Conservation (phyloP, 2,329 filamentous ascomycete species). For the Harringtonia aguacate region DNA sequence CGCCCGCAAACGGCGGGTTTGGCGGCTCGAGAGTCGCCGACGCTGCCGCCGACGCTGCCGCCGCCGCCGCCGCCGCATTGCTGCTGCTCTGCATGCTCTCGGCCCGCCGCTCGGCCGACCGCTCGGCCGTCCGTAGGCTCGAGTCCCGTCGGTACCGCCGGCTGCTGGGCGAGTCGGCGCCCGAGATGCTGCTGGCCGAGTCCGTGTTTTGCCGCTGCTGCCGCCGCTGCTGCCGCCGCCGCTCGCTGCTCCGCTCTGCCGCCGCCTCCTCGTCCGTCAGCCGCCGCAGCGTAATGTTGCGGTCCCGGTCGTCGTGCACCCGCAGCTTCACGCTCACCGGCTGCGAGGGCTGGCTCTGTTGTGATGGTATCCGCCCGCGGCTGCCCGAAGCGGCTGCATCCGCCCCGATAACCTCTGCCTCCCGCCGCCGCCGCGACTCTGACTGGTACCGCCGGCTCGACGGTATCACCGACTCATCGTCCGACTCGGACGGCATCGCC, state of each 20-base stretch:
- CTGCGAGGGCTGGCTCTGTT: constrained; percentile 21
- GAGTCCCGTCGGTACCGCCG: constrained; percentile 45
- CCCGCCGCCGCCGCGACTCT: constrained; percentile 30
- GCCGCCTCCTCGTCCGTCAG: constrained; percentile 50
- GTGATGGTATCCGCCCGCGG: not conserved
- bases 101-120: constrained; percentile 32
- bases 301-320: constrained; percentile 48
- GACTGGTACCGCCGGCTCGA: constrained; percentile 30
- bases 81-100: too few relatives aligned
- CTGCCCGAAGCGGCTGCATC: constrained; percentile 31
- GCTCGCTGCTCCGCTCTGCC: constrained; percentile 28
- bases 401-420: constrained; percentile 33
- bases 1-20: constrained; percentile 43
- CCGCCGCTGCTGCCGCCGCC: constrained; percentile 15
- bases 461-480: constrained; percentile 31
- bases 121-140: constrained; percentile 33
- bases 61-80: not conserved
- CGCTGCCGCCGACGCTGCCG: not conserved
- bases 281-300: constrained; percentile 50
- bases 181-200: constrained; percentile 46
- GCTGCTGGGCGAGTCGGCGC: constrained; percentile 38
- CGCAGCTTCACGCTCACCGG: constrained; percentile 49
- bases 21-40: constrained; percentile 37
- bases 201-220: constrained; percentile 30
- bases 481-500: constrained; percentile 40